Percentiles rank a stretch among this genome's conserved stretches.
Evolutionary conservation across 2,329 filamentous ascomycete genomes (phyloP).

Genomic region (Talaromyces sp.): DNA sequence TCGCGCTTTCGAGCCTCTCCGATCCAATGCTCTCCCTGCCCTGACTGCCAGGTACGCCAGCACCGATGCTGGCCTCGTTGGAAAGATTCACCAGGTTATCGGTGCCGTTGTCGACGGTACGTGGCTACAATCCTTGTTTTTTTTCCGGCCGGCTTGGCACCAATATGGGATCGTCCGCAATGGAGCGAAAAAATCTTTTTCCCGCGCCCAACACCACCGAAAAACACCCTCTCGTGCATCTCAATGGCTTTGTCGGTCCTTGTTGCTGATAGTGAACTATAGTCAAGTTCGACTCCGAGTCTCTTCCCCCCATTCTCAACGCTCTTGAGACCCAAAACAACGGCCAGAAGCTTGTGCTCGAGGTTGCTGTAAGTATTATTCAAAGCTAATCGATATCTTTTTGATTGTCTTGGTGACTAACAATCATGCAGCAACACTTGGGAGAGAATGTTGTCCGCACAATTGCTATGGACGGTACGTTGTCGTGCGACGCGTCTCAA

Average conservation of each 20-base stretch:
- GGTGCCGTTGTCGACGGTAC: constrained; percentile 98
- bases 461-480: constrained; percentile 98
- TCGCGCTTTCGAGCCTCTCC: constrained; percentile 54
- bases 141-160: neutral
- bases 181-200: constrained; percentile 37
- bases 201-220: constrained; percentile 34
- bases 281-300: constrained; percentile 96
- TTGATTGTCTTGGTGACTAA: constrained; percentile 9
- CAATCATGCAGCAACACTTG: constrained; percentile 78
- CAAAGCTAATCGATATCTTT: neutral
- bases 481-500: constrained; percentile 29
- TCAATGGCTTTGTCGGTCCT: constrained; percentile 19
- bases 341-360: constrained; percentile 89
- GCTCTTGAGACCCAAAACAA: constrained; percentile 88
- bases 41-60: constrained; percentile 59
- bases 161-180: constrained; percentile 14
- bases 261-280: constrained; percentile 31
- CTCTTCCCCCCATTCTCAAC: constrained; percentile 96
- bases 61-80: constrained; percentile 53
- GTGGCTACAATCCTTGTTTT: constrained; percentile 25
- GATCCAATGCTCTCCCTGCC: constrained; percentile 55
- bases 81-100: constrained; percentile 78
- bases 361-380: constrained; percentile 74
- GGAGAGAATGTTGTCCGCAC: constrained; percentile 98
- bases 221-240: constrained; percentile 25